Percentiles rank a stretch among this genome's conserved stretches.
Conservation (phyloP, 495 filamentous ascomycete species). For the Penicillium goetzii region DNA sequence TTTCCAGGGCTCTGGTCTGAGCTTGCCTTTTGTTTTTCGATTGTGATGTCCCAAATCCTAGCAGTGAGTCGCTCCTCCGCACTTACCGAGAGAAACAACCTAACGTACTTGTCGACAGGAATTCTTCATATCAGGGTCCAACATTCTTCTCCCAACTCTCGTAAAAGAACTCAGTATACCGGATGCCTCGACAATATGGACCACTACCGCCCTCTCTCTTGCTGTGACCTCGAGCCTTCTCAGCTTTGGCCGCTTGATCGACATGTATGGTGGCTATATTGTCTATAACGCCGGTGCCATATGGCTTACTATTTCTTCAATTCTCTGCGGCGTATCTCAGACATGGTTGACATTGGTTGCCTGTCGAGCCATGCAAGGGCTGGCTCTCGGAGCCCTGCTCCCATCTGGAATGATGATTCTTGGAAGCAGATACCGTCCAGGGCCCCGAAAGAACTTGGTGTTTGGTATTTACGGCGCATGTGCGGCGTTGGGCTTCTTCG, state of each 20-base stretch:
- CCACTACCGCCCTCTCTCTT: slow-evolving; percentile 75
- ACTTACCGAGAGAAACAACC: not conserved
- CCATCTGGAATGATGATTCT: slow-evolving; percentile 82
- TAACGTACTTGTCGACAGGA: slow-evolving; percentile 49
- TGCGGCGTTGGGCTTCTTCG: slow-evolving; percentile 78
- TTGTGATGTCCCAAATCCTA: slow-evolving; percentile 75
- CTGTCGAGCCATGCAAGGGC: slow-evolving; percentile 75
- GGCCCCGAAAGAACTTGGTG: slow-evolving; percentile 82
- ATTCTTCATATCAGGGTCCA: slow-evolving; percentile 88
- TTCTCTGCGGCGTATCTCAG: slow-evolving; percentile 72
- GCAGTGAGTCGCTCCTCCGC: slow-evolving; percentile 47
- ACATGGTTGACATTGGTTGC: slow-evolving; percentile 75
- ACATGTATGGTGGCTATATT: slow-evolving; percentile 76
- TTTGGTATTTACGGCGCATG: slow-evolving; percentile 81
- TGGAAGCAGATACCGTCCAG: slow-evolving; percentile 79
- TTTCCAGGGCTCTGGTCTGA: slow-evolving; percentile 67
- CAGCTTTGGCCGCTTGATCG: slow-evolving; percentile 73
- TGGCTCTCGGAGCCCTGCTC: slow-evolving; percentile 78
- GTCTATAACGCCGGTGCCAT: slow-evolving; percentile 68
- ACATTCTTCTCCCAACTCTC: slow-evolving; percentile 75
- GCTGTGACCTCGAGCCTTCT: slow-evolving; percentile 75
- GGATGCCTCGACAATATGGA: slow-evolving; percentile 70
- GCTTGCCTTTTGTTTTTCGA: slow-evolving; percentile 71
- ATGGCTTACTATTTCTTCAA: slow-evolving; percentile 75
- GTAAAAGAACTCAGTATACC: slow-evolving; percentile 67